Evolutionary conservation across 495 filamentous ascomycete genomes (phyloP).

Genomic region (Articulospora tetracladia): DNA sequence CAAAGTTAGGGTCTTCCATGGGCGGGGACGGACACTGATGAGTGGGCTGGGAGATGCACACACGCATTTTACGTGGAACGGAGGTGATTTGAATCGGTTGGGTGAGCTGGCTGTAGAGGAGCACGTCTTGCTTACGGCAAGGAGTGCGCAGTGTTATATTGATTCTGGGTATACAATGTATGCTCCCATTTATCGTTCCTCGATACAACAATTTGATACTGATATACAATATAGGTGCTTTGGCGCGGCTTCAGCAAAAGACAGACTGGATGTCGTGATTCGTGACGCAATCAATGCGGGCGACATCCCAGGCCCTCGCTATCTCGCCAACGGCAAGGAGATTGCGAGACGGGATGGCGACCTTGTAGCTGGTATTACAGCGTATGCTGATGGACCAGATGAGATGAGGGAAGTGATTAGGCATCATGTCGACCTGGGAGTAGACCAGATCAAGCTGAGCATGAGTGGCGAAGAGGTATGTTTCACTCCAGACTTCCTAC

Average conservation of each 20-base stretch:
- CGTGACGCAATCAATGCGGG: constrained; percentile 53
- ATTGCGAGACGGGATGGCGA: constrained; percentile 42
- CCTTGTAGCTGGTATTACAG: constrained; percentile 42
- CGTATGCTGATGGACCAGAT: constrained; percentile 41
- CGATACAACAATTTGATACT: neutral
- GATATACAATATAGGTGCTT: constrained; percentile 29
- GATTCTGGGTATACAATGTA: constrained; percentile 44
- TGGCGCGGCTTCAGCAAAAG: constrained; percentile 47
- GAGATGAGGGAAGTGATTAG: constrained; percentile 44
- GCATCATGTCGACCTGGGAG: constrained; percentile 39
- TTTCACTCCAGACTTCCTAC: too few relatives aligned
- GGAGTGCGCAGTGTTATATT: constrained; percentile 39
- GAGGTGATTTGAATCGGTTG: constrained; percentile 33
- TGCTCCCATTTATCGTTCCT: neutral
- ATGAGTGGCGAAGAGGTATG: constrained; percentile 46
- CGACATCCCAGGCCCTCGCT: constrained; percentile 47
- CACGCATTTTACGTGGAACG: constrained; percentile 49
- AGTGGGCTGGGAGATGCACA: constrained; percentile 46
- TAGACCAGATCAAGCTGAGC: constrained; percentile 49
- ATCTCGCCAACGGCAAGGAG: constrained; percentile 46
- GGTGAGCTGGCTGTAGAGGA: constrained; percentile 42
- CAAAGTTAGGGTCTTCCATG: constrained; percentile 35
- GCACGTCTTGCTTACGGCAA: constrained; percentile 42
- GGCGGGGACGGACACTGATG: constrained; percentile 42
- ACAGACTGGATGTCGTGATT: constrained; percentile 45